Percentiles rank a stretch among this genome's conserved stretches.
Conservation (phyloP, 257 asterid species). For the Craterostigma plantagineum region DNA sequence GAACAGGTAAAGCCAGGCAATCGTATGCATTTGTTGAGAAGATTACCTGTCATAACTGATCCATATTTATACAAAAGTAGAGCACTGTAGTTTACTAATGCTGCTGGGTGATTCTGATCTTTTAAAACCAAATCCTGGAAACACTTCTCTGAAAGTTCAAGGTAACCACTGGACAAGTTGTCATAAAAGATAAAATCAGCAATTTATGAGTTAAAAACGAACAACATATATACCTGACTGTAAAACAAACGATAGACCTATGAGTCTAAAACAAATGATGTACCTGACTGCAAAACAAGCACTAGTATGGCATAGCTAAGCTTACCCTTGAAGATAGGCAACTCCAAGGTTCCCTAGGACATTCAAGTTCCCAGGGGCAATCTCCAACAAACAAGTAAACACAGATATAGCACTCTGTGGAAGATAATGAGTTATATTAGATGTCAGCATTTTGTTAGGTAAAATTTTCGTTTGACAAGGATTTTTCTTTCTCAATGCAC, state of each 20-base stretch:
- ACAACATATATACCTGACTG: too few relatives aligned
- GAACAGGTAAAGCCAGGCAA: too few relatives aligned
- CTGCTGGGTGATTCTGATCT: slow-evolving; percentile 91
- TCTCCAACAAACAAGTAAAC: slow-evolving; percentile 59
- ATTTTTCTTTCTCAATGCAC: slow-evolving; percentile 11
- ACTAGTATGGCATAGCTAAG: not conserved
- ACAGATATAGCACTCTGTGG: slow-evolving; percentile 79
- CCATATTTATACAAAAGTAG: slow-evolving; percentile 69
- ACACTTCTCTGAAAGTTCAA: slow-evolving; percentile 76
- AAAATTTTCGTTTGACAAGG: not conserved
- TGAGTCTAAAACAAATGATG: too few relatives aligned
- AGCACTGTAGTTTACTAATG: slow-evolving; percentile 80
- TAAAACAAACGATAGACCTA: not conserved
- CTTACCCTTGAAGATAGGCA: slow-evolving; percentile 83
- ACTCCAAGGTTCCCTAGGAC: slow-evolving; percentile 89
- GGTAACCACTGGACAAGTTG: slow-evolving; percentile 40
- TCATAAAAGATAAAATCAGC: not conserved
- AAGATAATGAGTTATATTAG: slow-evolving; percentile 17
- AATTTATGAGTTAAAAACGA: not conserved
- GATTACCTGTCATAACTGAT: slow-evolving; percentile 55
- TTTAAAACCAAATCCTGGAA: slow-evolving; percentile 63
- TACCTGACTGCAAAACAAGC: too few relatives aligned
- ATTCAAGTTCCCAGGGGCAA: slow-evolving; percentile 74
- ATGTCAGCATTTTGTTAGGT: too few relatives aligned
- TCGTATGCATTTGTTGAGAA: not conserved